phyloP scores from a whole-genome alignment of 371 early-diverging fungal species.

The Entomophthora muscae region DNA sequence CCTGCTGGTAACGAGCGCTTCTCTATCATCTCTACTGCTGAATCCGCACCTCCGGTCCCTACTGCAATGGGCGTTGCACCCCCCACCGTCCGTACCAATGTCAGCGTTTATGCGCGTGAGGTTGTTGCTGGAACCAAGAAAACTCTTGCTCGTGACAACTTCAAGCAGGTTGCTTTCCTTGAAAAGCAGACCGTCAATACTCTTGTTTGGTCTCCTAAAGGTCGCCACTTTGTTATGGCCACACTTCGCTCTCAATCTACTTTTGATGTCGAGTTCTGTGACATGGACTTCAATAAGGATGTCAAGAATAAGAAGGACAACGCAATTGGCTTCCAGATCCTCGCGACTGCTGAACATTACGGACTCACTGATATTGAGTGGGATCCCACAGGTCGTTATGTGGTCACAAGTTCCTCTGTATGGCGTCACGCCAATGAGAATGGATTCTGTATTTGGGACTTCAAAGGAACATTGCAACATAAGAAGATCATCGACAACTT shows the following conservation, averaged over 20 bases:
- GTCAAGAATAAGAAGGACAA: conserved; percentile 27
- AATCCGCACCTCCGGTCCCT: conserved; percentile 34
- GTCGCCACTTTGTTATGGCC: conserved; percentile 79
- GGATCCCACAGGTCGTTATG: conserved; percentile 95
- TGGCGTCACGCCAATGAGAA: conserved; percentile 75
- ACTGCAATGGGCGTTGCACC: conserved; percentile 27
- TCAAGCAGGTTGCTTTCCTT: conserved; percentile 49
- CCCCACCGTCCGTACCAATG: conserved; percentile 41
- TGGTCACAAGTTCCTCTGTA: conserved; percentile 66
- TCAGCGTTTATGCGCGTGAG: conserved; percentile 57
- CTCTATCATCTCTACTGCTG: conserved; percentile 59
- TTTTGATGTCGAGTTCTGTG: conserved; percentile 84
- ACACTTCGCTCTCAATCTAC: conserved; percentile 62
- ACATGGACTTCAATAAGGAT: conserved; percentile 59
- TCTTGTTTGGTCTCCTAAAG: conserved; percentile 91
- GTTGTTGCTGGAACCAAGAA: conserved; percentile 32
- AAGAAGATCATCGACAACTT: conserved; percentile 61
- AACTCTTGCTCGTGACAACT: conserved; percentile 32
- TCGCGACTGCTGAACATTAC: conserved; percentile 74
- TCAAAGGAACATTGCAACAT: conserved; percentile 64
- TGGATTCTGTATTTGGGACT: conserved; percentile 85
- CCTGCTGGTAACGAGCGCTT: conserved; percentile 71
- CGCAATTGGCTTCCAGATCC: conserved; percentile 26
- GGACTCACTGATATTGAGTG: conserved; percentile 89
- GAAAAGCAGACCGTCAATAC: conserved; percentile 64